A percentile compares a stretch with the other conserved stretches of the same genome.
Evolutionary conservation across 805 yeast species (phyloP).

Genomic region (Saturnispora dispora): DNA sequence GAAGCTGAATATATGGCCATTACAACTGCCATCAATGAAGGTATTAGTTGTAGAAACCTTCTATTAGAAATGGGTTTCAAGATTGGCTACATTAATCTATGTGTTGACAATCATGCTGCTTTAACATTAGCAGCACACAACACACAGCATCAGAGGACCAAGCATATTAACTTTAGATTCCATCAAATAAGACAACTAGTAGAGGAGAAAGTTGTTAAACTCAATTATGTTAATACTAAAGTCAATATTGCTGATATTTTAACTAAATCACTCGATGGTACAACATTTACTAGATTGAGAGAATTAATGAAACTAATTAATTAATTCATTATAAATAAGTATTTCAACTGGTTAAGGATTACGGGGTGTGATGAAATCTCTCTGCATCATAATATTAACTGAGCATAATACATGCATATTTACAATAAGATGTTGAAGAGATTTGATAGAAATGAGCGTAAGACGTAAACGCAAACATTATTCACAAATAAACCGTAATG

Average conservation of each 20-base stretch:
- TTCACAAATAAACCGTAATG: too few species aligned
- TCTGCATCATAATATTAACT: too few species aligned
- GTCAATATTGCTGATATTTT: neutral
- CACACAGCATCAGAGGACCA: neutral
- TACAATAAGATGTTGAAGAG: too few species aligned
- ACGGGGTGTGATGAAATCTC: too few species aligned
- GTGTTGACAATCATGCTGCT: neutral
- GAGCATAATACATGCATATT: too few species aligned
- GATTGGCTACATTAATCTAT: neutral
- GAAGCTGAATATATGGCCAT: conserved; percentile 7
- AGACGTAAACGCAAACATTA: too few species aligned
- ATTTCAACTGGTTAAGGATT: too few species aligned
- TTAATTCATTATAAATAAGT: too few species aligned
- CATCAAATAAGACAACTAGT: neutral
- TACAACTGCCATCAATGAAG: neutral
- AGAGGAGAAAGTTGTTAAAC: neutral
- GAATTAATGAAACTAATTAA: too few species aligned
- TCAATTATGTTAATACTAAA: neutral
- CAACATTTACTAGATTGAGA: too few species aligned
- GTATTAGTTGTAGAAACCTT: neutral
- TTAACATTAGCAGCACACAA: neutral
- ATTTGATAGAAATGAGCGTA: too few species aligned
- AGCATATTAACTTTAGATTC: neutral
- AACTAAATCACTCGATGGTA: neutral
- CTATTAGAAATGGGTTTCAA: conserved; percentile 2